These are phyloP conservation scores for Neocatenulostroma microsporum DNA, from an alignment of 2,329 filamentous ascomycete species.

Conservation along the genomic window DNA sequence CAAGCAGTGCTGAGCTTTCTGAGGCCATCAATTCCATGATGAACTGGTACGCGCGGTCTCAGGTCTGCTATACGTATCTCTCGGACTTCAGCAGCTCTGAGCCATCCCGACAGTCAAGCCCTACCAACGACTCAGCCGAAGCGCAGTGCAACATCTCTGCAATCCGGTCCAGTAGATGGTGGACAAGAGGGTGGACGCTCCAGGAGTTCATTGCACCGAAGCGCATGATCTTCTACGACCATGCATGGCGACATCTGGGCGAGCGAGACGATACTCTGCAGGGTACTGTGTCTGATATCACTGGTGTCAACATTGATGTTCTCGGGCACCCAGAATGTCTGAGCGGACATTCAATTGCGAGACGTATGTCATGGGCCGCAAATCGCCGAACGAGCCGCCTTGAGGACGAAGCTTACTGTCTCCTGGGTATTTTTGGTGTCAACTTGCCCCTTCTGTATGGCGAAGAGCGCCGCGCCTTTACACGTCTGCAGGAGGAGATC, in stretches of 20 bases:
- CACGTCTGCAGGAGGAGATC: conserved; percentile 11
- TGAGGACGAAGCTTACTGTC: conserved; percentile 12
- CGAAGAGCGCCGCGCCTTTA: conserved; percentile 12
- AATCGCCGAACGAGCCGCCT: conserved; percentile 3
- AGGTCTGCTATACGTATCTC: conserved; percentile 12
- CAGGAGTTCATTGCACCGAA: not conserved
- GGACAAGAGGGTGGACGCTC: conserved; percentile 1
- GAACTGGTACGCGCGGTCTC: conserved; percentile 13
- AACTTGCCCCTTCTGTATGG: conserved; percentile 14
- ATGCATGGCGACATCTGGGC: too few relatives aligned
- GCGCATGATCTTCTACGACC: not conserved
- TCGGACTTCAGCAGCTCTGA: conserved; percentile 5
- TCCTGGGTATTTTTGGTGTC: conserved; percentile 16
- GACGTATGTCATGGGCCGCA: conserved; percentile 13
- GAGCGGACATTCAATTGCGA: conserved; percentile 2
- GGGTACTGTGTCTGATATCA: too few relatives aligned
- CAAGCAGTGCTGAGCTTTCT: conserved; percentile 12
- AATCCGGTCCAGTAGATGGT: not conserved
- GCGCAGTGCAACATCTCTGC: not conserved
- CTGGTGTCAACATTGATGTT: not conserved
- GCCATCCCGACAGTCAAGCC: not conserved
- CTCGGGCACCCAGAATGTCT: not conserved
- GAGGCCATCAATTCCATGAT: conserved; percentile 22
- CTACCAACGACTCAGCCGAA: too few relatives aligned
- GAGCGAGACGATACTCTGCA: too few relatives aligned